Evolutionary conservation across 352 stramenopile genomes (phyloP), one percentile per base, ranked within the genome.

Genomic region (Peronospora destructor): DNA sequence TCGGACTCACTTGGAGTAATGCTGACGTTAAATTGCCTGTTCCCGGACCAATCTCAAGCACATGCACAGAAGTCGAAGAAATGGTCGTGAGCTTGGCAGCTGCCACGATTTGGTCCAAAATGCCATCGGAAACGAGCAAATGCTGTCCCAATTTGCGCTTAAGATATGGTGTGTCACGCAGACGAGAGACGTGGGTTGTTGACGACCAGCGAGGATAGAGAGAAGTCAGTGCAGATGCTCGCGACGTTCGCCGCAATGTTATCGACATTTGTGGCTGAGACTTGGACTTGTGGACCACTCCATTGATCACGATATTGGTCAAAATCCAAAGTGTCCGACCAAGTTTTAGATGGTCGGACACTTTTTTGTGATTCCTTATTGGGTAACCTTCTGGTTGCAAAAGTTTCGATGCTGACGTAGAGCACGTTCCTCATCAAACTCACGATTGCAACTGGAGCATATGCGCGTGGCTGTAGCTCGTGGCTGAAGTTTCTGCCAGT

Each of bases 1-100:
- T 57, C 1, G 73, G 61, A 6, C 64, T 60, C 10, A 67, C 40
- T 25, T 66, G 51, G 29, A 94, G 64, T 48, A 94, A 45, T 23
- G 76, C 68, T n/a, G 83, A 80, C 53, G 84, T 94, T 35, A 94
- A 65, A 46, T 94, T 94, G 42, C 84, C 84, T 6, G 81, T 94
- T 12, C 84, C 84, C 0, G 84, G 82, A 10, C 84, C 84, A 43
- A 94, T 86, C 57, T 94, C 84, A 19, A 94, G 69, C 29, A 94
- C 72, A n/a, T 66, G 73, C 14, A 81, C 55, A 23, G 25, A 32
- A 16, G 61, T 49, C 11, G 71, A 45, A 44, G 23, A 42, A 12
- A 73, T 52, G 45, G 16, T 17, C 8, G 71, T 60, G 4, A 92
- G 65, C 37, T 76, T 46, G 6, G 81, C 71, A 3, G 76, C 71